phyloP scores from a whole-genome alignment of 345 rosid species.

The Tarenaya hassleriana region DNA sequence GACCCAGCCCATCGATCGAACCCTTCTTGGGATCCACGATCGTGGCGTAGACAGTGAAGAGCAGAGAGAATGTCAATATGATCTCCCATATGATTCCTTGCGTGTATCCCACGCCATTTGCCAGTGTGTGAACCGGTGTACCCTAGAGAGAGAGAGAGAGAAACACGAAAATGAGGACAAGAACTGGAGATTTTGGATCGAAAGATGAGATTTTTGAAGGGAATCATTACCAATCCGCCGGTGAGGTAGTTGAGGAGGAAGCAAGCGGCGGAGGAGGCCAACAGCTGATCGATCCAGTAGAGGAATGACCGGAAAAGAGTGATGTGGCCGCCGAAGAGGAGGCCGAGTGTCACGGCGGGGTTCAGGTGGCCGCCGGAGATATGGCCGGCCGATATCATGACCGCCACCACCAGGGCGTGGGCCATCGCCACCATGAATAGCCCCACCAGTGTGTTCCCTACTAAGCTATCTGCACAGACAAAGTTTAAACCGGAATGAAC shows the following conservation, averaged over 20 bases:
- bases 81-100: constrained; percentile 83
- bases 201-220: too few relatives aligned
- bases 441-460: constrained; percentile 44
- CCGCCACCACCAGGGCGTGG: constrained; percentile 76
- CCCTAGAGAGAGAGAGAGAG: constrained; percentile 34
- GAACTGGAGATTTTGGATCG: too few relatives aligned
- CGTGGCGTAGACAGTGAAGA: constrained; percentile 84
- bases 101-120: constrained; percentile 53
- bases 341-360: constrained; percentile 85
- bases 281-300: constrained; percentile 65
- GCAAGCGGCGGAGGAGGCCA: constrained; percentile 74
- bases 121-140: constrained; percentile 58
- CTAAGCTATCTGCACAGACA: constrained; percentile 36
- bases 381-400: constrained; percentile 82
- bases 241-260: constrained; percentile 79
- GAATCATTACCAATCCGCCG: constrained; percentile 86
- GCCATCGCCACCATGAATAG: constrained; percentile 74
- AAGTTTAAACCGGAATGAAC: too few relatives aligned
- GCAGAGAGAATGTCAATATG: constrained; percentile 60
- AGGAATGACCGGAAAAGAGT: constrained; percentile 62
- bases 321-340: constrained; percentile 72
- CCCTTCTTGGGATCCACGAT: constrained; percentile 88
- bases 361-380: constrained; percentile 93
- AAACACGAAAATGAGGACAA: too few relatives aligned
- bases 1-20: constrained; percentile 64